A percentile compares a stretch with the other conserved stretches of the same genome.
phyloP scores from a whole-genome alignment of 2,329 filamentous ascomycete species.

The Clonostachys sp. region DNA sequence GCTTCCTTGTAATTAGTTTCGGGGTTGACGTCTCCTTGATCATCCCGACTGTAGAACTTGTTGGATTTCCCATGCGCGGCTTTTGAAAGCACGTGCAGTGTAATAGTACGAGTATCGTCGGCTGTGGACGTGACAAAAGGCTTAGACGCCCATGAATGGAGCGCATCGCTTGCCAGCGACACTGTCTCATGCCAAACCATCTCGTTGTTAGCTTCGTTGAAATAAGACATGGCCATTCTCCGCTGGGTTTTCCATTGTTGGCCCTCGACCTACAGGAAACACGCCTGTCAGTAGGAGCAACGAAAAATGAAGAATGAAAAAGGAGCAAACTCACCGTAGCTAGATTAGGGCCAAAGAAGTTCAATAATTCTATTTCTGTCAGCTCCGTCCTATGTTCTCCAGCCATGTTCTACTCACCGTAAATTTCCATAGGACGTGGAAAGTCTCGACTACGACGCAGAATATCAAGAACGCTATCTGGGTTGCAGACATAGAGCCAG shows the following conservation, averaged over 20 bases:
- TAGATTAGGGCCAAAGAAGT: constrained; percentile 1
- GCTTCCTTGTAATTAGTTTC: neutral
- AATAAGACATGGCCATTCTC: constrained; percentile 2
- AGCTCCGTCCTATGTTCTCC: neutral
- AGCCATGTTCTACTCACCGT: constrained; percentile 1
- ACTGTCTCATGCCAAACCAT: constrained; percentile 5
- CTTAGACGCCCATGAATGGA: neutral
- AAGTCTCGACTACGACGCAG: constrained; percentile 1
- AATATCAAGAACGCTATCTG: constrained; percentile 3
- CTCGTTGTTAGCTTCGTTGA: constrained; percentile 6
- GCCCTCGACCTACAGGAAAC: constrained; percentile 4
- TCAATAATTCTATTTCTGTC: neutral
- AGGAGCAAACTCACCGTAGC: neutral
- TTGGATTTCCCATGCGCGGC: constrained; percentile 2
- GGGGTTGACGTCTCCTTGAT: constrained; percentile 5
- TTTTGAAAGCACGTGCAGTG: constrained; percentile 1
- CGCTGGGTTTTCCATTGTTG: constrained; percentile 4
- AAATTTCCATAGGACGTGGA: neutral
- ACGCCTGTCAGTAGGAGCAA: neutral
- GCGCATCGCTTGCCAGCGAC: neutral
- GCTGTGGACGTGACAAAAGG: neutral
- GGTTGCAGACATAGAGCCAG: constrained; percentile 5
- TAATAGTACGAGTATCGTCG: constrained; percentile 17
- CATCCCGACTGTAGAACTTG: constrained; percentile 13
- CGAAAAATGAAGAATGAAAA: neutral